These are phyloP conservation scores for Penicillium verhagenii DNA, from an alignment of 495 filamentous ascomycete genomes.

Conservation along the genomic window DNA sequence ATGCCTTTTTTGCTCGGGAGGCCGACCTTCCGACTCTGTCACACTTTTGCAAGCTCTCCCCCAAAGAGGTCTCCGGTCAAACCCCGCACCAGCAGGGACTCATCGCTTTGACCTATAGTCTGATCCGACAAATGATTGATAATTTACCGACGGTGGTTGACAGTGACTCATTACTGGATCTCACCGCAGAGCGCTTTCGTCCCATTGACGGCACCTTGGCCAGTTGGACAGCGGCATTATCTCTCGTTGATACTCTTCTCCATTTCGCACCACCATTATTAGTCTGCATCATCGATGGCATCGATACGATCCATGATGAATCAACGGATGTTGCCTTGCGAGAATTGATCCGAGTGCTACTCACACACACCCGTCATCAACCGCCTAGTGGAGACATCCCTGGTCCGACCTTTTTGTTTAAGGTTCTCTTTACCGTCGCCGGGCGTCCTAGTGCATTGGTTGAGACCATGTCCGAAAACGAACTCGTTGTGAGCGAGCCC, in stretches of 20 bases:
- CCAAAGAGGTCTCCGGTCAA: constrained; percentile 21
- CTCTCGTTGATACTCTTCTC: constrained; percentile 39
- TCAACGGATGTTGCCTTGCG: constrained; percentile 38
- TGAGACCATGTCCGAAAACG: constrained; percentile 41
- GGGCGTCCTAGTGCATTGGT: constrained; percentile 36
- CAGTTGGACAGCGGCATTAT: constrained; percentile 43
- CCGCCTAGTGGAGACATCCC: constrained; percentile 21
- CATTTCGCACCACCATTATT: constrained; percentile 43
- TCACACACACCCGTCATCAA: constrained; percentile 39
- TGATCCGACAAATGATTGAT: constrained; percentile 51
- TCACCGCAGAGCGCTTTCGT: constrained; percentile 41
- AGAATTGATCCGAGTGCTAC: constrained; percentile 35
- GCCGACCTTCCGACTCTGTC: constrained; percentile 41
- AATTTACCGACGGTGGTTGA: constrained; percentile 41
- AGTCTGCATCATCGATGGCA: constrained; percentile 42
- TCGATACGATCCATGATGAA: constrained; percentile 38
- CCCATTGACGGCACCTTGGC: constrained; percentile 38
- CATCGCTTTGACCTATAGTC: constrained; percentile 44
- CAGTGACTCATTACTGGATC: constrained; percentile 36
- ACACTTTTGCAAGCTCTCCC: constrained; percentile 42
- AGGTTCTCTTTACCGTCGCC: constrained; percentile 43
- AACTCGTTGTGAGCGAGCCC: constrained; percentile 32
- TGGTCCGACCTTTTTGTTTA: constrained; percentile 36
- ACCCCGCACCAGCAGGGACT: constrained; percentile 37
- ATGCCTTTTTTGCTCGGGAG: constrained; percentile 34